phyloP scores from a whole-genome alignment of 805 yeast genomes.

The Saturnispora silvae region DNA sequence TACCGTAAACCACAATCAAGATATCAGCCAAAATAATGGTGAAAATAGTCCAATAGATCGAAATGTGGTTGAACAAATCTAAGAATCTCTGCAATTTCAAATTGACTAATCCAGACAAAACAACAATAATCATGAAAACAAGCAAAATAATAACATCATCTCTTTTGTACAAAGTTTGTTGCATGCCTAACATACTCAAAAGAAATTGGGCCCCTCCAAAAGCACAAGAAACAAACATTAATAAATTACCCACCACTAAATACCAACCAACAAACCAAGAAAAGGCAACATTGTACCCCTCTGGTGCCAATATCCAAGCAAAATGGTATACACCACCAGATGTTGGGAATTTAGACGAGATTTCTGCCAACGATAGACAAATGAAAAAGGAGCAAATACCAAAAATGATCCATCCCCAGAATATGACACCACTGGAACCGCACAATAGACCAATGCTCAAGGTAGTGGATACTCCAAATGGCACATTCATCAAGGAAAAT shows the following conservation, averaged over 20 bases:
- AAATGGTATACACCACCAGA: conserved; percentile 72
- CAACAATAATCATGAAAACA: conserved; percentile 46
- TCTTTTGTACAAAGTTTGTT: conserved; percentile 46
- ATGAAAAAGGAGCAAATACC: conserved; percentile 54
- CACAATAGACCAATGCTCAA: conserved; percentile 60
- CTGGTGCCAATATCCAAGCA: conserved; percentile 58
- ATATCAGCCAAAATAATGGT: conserved; percentile 62
- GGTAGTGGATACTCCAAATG: conserved; percentile 66
- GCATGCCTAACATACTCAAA: conserved; percentile 53
- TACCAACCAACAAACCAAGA: conserved; percentile 80
- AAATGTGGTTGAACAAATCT: conserved; percentile 53
- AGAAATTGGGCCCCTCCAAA: conserved; percentile 72
- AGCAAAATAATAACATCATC: conserved; percentile 45
- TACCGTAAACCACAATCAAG: conserved; percentile 46
- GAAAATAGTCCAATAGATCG: conserved; percentile 67
- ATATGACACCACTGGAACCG: conserved; percentile 68
- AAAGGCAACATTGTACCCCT: conserved; percentile 41
- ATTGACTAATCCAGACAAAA: conserved; percentile 53
- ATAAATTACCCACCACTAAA: conserved; percentile 64
- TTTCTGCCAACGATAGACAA: conserved; percentile 66
- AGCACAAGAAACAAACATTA: conserved; percentile 62
- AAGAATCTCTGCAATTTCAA: conserved; percentile 47
- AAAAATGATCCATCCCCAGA: conserved; percentile 65
- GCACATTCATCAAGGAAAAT: conserved; percentile 74
- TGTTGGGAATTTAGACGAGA: conserved; percentile 65